phyloP scores from a whole-genome alignment of 768 basidiomycete species.

The Phlebiopsis flavidoalba region DNA sequence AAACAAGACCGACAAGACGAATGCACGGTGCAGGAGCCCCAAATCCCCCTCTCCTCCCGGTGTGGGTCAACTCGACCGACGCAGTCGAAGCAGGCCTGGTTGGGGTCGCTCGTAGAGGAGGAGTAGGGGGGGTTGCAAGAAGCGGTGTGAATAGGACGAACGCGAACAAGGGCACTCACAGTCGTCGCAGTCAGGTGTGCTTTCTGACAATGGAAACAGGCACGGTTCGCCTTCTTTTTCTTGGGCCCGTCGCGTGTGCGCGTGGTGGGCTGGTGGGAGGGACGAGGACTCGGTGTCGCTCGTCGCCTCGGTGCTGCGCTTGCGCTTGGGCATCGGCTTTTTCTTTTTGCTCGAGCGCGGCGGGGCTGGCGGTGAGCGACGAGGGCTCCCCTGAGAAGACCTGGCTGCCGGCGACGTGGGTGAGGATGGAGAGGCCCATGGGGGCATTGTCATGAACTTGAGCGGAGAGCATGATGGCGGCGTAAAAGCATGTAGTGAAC shows the following conservation, averaged over 20 bases:
- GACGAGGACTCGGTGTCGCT: conserved; percentile 45
- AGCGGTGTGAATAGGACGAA: neutral
- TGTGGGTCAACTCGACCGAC: neutral
- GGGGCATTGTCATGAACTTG: conserved; percentile 16
- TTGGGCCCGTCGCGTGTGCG: conserved; percentile 72
- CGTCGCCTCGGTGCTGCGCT: conserved; percentile 57
- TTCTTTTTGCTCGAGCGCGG: conserved; percentile 23
- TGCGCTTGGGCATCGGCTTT: conserved; percentile 49
- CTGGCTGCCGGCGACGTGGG: conserved; percentile 5
- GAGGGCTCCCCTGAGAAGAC: conserved; percentile 17
- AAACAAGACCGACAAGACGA: neutral
- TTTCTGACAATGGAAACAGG: conserved; percentile 95
- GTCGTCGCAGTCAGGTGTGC: conserved; percentile 98
- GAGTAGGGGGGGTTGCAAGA: neutral
- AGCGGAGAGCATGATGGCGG: conserved; percentile 19
- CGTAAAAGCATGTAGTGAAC: conserved; percentile 17
- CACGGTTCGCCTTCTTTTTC: conserved; percentile 93
- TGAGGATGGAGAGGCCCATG: conserved; percentile 18
- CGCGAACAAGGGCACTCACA: conserved; percentile 47
- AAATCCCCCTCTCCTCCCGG: neutral
- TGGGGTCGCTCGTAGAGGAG: neutral
- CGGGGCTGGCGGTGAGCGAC: conserved; percentile 18
- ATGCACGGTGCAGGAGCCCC: neutral
- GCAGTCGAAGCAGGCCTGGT: neutral
- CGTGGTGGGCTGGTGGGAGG: conserved; percentile 27